These are phyloP conservation scores for Trichoderma semiorbis DNA, from an alignment of 2,329 filamentous ascomycete genomes.

Conservation along the genomic window DNA sequence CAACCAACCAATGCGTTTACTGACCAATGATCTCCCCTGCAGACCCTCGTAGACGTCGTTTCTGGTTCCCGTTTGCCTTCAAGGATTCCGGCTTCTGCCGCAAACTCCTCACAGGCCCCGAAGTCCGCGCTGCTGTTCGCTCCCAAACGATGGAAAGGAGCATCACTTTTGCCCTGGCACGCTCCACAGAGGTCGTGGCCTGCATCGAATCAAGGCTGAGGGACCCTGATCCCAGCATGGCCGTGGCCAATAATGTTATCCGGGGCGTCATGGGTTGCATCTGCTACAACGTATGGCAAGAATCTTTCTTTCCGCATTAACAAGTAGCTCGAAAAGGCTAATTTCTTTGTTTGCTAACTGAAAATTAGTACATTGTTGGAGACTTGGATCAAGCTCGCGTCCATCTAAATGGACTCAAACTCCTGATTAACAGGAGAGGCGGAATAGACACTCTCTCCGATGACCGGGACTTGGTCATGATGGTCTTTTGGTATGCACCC, in stretches of 20 bases:
- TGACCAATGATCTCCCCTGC: neutral
- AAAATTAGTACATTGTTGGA: neutral
- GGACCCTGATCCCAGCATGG: neutral
- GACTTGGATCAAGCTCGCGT: slow-evolving; percentile 8
- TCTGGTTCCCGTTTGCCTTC: slow-evolving; percentile 15
- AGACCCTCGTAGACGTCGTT: neutral
- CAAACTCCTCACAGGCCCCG: neutral
- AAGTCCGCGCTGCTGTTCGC: slow-evolving; percentile 4
- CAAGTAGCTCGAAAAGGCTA: neutral
- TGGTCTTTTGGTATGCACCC: slow-evolving; percentile 4
- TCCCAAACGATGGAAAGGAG: neutral
- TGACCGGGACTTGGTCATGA: neutral
- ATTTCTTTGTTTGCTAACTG: neutral
- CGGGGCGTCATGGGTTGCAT: slow-evolving; percentile 9
- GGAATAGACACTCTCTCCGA: slow-evolving; percentile 6
- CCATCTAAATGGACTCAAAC: neutral
- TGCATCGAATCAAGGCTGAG: neutral
- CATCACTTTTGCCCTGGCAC: slow-evolving; percentile 2
- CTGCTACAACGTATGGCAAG: slow-evolving; percentile 8
- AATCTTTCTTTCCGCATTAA: neutral
- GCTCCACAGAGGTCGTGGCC: neutral
- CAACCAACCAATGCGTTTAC: no score
- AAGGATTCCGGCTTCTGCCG: neutral
- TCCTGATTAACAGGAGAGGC: slow-evolving; percentile 6
- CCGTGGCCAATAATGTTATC: neutral